Evolutionary conservation across 371 early-diverging fungal genomes (phyloP).

Genomic region (Rozella allomycis): DNA sequence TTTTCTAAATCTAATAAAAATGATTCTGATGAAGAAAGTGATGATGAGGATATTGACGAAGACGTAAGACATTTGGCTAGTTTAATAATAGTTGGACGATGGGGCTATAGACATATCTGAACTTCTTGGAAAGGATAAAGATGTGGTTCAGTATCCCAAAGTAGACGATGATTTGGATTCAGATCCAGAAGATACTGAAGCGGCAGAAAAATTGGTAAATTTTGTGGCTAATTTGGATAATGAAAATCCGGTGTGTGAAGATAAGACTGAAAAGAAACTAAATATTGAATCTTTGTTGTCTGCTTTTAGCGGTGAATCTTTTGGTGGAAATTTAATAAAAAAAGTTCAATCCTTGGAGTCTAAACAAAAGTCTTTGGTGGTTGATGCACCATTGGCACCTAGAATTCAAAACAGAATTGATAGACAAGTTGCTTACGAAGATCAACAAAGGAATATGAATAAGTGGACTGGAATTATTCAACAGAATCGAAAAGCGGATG

Average conservation of each 20-base stretch:
- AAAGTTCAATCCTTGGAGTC: slow-evolving; percentile 28
- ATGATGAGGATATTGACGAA: slow-evolving; percentile 6
- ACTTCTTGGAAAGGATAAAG: slow-evolving; percentile 16
- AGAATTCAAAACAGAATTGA: slow-evolving; percentile 58
- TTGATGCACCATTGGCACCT: slow-evolving; percentile 57
- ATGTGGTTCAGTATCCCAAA: slow-evolving; percentile 18
- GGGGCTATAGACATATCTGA: slow-evolving; percentile 4
- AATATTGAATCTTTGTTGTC: slow-evolving; percentile 50
- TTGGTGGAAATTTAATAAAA: slow-evolving; percentile 36
- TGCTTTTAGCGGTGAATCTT: slow-evolving; percentile 31
- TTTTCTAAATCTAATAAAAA: slow-evolving; percentile 5
- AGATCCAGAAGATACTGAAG: slow-evolving; percentile 28
- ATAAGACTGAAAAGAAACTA: slow-evolving; percentile 27
- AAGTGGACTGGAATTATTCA: slow-evolving; percentile 66
- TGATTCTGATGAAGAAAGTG: slow-evolving; percentile 2
- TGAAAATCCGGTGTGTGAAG: slow-evolving; percentile 1
- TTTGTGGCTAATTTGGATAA: slow-evolving; percentile 33
- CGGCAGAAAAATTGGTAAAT: slow-evolving; percentile 29
- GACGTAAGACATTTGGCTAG: neutral
- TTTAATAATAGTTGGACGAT: no score
- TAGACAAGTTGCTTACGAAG: slow-evolving; percentile 56
- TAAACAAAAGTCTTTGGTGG: slow-evolving; percentile 20
- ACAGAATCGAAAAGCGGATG: slow-evolving; percentile 61
- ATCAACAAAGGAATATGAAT: slow-evolving; percentile 48
- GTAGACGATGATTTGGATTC: slow-evolving; percentile 15